Percentiles rank a stretch among this genome's conserved stretches.
These are phyloP conservation scores for Pseudomicrostroma phylloplanum DNA, from an alignment of 1,284 basidiomycete species.

Conservation along the genomic window DNA sequence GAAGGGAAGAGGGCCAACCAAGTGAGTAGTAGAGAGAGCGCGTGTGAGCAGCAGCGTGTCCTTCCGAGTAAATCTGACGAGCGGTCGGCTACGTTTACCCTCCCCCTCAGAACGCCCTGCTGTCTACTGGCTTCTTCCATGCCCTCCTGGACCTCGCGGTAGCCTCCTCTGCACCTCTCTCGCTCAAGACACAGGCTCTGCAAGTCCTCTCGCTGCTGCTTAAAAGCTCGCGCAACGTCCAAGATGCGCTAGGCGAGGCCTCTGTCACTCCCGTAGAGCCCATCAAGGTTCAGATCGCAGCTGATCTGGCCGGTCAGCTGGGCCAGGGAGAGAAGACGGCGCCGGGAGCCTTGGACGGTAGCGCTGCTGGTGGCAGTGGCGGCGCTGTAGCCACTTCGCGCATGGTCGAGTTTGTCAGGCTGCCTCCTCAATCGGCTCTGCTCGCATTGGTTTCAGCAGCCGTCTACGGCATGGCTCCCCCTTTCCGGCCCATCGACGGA, in stretches of 20 bases:
- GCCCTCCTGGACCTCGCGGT: slow-evolving; percentile 80
- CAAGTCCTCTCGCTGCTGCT: slow-evolving; percentile 59
- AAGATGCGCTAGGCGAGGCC: slow-evolving; percentile 53
- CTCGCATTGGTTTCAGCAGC: slow-evolving; percentile 30
- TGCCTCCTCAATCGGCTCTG: slow-evolving; percentile 24
- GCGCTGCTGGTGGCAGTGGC: background rate
- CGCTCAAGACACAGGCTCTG: slow-evolving; percentile 66
- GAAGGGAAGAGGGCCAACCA: slow-evolving; percentile 56
- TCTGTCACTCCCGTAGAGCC: slow-evolving; percentile 32
- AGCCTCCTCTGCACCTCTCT: slow-evolving; percentile 81
- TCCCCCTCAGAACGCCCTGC: slow-evolving; percentile 53
- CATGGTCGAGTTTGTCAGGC: slow-evolving; percentile 18
- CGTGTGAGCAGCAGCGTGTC: background rate
- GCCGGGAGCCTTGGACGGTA: background rate
- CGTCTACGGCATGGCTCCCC: slow-evolving; percentile 20
- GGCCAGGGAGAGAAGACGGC: too few relatives aligned
- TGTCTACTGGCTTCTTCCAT: slow-evolving; percentile 63
- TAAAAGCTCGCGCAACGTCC: slow-evolving; percentile 48
- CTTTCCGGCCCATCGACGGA: background rate
- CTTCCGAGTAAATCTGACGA: background rate
- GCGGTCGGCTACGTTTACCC: background rate
- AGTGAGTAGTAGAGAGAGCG: slow-evolving; percentile 5
- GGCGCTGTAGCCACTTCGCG: background rate
- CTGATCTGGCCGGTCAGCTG: background rate
- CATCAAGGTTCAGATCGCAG: slow-evolving; percentile 8